Conservation (phyloP, 1,284 basidiomycete species). For the Heliocybe sulcata region DNA sequence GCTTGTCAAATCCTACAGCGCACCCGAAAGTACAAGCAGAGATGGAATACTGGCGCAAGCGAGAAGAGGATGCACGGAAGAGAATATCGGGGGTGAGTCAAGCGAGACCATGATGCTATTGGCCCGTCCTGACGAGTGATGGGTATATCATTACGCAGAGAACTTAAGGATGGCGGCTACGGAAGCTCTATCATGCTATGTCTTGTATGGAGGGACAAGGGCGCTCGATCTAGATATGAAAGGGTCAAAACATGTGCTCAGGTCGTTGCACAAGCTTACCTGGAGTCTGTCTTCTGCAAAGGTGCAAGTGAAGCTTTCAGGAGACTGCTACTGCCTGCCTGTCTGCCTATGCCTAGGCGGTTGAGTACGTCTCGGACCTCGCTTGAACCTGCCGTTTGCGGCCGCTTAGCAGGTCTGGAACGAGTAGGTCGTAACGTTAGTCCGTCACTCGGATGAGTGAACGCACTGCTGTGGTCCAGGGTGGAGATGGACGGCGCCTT, state of each 20-base stretch:
- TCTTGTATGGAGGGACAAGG: constrained; percentile 22
- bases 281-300: constrained; percentile 28
- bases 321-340: constrained; percentile 44
- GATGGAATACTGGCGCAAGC: constrained; percentile 50
- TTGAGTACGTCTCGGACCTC: constrained; percentile 76
- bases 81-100: constrained; percentile 26
- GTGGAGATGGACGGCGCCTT: constrained; percentile 68
- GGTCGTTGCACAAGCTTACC: not conserved
- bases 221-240: constrained; percentile 11
- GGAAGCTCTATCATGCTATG: too few species aligned
- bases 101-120: constrained; percentile 1
- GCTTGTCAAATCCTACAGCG: constrained; percentile 26
- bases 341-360: constrained; percentile 69
- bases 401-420: constrained; percentile 47
- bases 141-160: constrained; percentile 1
- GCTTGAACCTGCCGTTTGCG: constrained; percentile 43
- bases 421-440: constrained; percentile 35
- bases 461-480: constrained; percentile 56
- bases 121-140: constrained; percentile 1
- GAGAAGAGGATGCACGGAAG: constrained; percentile 47
- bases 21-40: constrained; percentile 53
- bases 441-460: constrained; percentile 35
- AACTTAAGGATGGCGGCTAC: constrained; percentile 5
- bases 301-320: constrained; percentile 64
- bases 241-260: not conserved